These are phyloP conservation scores for Globisporangium apiculatum DNA, from an alignment of 352 stramenopile species.

Conservation along the genomic window DNA sequence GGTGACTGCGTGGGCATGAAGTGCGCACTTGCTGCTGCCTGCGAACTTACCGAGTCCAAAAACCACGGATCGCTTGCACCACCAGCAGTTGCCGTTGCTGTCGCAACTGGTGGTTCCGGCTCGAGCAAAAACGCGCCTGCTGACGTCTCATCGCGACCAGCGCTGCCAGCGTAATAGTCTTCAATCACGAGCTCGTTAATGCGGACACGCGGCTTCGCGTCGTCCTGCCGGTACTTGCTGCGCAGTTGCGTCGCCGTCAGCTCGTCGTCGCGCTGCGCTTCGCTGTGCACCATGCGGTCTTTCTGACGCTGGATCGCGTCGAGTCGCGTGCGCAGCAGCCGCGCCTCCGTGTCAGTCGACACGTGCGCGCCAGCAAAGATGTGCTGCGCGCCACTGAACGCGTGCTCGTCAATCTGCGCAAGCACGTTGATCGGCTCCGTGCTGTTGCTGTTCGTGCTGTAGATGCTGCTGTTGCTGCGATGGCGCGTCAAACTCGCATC, in stretches of 20 bases:
- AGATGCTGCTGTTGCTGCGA: neutral
- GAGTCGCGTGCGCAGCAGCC: constrained; percentile 62
- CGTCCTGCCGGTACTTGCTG: constrained; percentile 35
- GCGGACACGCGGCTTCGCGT: constrained; percentile 41
- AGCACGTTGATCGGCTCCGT: constrained; percentile 39
- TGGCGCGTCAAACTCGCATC: neutral
- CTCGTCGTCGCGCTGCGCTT: constrained; percentile 36
- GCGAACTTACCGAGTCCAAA: constrained; percentile 12
- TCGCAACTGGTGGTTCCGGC: constrained; percentile 8
- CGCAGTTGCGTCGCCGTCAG: constrained; percentile 49
- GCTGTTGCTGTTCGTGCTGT: constrained; percentile 1
- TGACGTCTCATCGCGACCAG: constrained; percentile 9
- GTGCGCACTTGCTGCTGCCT: neutral
- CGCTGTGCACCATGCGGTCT: constrained; percentile 38
- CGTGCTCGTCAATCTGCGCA: constrained; percentile 74
- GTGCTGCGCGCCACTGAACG: constrained; percentile 55
- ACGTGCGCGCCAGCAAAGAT: constrained; percentile 59
- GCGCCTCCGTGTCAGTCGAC: constrained; percentile 78
- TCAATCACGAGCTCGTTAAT: constrained; percentile 86
- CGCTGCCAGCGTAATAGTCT: constrained; percentile 64
- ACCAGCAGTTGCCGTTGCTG: constrained; percentile 13
- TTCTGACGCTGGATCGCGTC: constrained; percentile 76
- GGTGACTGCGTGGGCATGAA: neutral
- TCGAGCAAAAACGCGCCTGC: constrained; percentile 60
- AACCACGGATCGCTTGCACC: constrained; percentile 60